Evolutionary conservation across 2,329 filamentous ascomycete species (phyloP).

Genomic region (Chaetomiaceae sp.): DNA sequence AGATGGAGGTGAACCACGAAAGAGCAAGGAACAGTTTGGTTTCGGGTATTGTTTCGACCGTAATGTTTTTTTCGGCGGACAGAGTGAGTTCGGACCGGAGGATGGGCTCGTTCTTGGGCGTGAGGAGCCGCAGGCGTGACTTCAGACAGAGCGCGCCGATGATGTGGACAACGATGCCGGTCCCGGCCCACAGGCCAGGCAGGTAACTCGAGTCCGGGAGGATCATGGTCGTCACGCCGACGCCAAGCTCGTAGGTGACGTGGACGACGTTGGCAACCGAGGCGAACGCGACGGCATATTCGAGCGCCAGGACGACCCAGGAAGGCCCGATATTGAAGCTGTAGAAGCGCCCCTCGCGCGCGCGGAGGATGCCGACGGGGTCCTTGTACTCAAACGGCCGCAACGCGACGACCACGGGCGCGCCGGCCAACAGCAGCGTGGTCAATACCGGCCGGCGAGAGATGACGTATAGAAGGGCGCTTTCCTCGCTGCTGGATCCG

Average conservation of each 20-base stretch:
- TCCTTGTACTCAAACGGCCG: conserved; percentile 8
- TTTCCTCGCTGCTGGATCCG: conserved; percentile 7
- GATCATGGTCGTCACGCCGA: conserved; percentile 10
- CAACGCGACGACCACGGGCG: neutral
- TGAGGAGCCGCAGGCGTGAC: neutral
- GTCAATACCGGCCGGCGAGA: neutral
- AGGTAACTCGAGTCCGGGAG: conserved; percentile 4
- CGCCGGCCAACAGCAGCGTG: neutral
- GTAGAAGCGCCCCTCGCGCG: conserved; percentile 8
- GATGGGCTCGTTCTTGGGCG: neutral
- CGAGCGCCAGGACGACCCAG: conserved; percentile 1
- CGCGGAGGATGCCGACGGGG: conserved; percentile 4
- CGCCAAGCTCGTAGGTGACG: conserved; percentile 6
- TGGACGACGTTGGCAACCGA: conserved; percentile 7
- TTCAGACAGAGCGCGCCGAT: conserved; percentile 8
- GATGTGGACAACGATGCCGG: conserved; percentile 3
- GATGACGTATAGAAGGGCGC: conserved; percentile 5
- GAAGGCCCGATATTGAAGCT: neutral
- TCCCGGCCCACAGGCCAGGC: neutral
- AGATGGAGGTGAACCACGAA: conserved; percentile 24
- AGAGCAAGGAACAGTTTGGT: neutral
- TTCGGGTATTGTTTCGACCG: conserved; percentile 2
- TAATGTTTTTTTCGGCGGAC: neutral
- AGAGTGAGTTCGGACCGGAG: neutral
- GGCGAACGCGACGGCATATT: neutral